Base-by-base conservation (phyloP, 2,329 filamentous ascomycete genomes). In the Phialocephala subalpina region DNA sequence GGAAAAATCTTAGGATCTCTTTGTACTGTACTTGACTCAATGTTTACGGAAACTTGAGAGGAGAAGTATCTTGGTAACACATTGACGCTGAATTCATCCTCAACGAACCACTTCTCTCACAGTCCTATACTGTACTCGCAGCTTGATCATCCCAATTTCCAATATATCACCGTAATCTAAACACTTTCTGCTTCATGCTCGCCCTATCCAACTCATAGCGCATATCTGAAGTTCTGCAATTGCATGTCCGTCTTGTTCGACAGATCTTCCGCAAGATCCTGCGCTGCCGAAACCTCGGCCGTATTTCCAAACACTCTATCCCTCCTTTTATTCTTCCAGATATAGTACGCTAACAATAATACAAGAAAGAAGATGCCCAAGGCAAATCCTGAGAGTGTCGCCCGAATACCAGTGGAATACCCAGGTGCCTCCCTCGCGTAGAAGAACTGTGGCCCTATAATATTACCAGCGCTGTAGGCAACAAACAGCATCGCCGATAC, bases 391-490 rank as follows among this genome's bases (percentile, higher is more conserved):
- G 25, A 53, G 16, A 53, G 49, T 7, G 29, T 22, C 2, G 49
- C 49, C 29, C 29, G 29, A 25, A 53, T 53, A 33, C 49, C 49
- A 33, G 49, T 53, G 7, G 3, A 3, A 53, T 61, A 61, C 27
- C 38, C 55, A 1, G 59, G 59, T 29, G 64, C 61, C 49, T 71
- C 67, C 7, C 47, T 53, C 4, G 63, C 16, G n/a, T 60, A 66
- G 59, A 72, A 72, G 16, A 67, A 40, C 25, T 72, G 70, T 16
- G 72, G 70, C 1, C 71, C 70, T 11, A 56, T 56, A 36, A 76
- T 72, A 56, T 77, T 76, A 4, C 74, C 74, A 4, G 71, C 64
- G 57, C 73, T 67, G 22, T 49, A 63, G 14, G 66, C 64, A n/a
- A 64, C 59, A 38, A 67, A 69, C 16, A 59, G 55, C 29, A 68